Percentiles rank a stretch among this genome's conserved stretches.
phyloP scores from a whole-genome alignment of 2,329 filamentous ascomycete species.

The Sarocladiaceae sp. region DNA sequence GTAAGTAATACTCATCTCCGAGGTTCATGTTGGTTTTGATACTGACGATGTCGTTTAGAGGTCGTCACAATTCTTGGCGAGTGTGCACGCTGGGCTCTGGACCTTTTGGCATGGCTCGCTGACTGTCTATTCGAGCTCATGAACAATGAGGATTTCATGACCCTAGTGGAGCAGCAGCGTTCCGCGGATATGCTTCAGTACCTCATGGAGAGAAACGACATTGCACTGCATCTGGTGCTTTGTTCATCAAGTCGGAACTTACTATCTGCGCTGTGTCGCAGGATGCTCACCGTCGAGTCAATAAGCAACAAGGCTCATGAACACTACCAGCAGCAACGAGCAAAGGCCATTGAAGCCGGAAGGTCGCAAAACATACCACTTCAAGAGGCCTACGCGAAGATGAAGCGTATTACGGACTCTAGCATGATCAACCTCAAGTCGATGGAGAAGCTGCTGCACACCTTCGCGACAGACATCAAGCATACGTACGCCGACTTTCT shows the following conservation, averaged over 20 bases:
- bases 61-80: conserved; percentile 69
- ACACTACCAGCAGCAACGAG: conserved; percentile 3
- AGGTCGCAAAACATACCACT: conserved; percentile 44
- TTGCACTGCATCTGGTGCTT: conserved; percentile 61
- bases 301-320: conserved; percentile 39
- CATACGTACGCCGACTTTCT: conserved; percentile 44
- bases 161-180: conserved; percentile 42
- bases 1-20: conserved; percentile 20
- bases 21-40: background rate
- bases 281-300: conserved; percentile 53
- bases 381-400: conserved; percentile 51
- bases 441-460: conserved; percentile 57
- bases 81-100: conserved; percentile 73
- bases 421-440: conserved; percentile 55
- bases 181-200: conserved; percentile 47
- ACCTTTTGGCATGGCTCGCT: conserved; percentile 62
- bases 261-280: conserved; percentile 63
- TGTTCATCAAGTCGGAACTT: conserved; percentile 72
- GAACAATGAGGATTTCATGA: conserved; percentile 46
- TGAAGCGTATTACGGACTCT: conserved; percentile 46
- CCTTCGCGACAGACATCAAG: conserved; percentile 45
- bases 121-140: conserved; percentile 55
- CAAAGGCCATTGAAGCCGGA: background rate
- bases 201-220: conserved; percentile 50
- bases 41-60: conserved; percentile 39